Evolutionary conservation across 768 basidiomycete genomes (phyloP).

Genomic region (Amyloporia xantha): DNA sequence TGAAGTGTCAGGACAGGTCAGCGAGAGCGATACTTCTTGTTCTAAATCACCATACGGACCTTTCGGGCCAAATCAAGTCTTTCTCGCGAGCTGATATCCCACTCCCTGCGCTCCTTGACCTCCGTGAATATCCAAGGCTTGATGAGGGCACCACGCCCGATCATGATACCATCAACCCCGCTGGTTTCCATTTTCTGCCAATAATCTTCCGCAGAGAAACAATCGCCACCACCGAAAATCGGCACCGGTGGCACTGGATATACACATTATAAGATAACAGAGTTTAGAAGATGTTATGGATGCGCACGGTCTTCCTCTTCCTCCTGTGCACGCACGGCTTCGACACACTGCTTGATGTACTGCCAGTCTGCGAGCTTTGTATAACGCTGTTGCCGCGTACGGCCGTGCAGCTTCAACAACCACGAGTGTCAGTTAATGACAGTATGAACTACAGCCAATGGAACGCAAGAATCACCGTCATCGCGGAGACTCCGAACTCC

Average conservation of each 20-base stretch:
- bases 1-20: too few relatives aligned
- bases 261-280: conserved; percentile 1
- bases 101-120: conserved; percentile 85
- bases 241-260: conserved; percentile 77
- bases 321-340: conserved; percentile 65
- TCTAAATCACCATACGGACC: conserved; percentile 42
- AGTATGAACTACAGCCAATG: not conserved
- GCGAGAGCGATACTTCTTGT: too few relatives aligned
- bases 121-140: conserved; percentile 98
- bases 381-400: conserved; percentile 93
- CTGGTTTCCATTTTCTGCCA: conserved; percentile 66
- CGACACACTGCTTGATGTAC: conserved; percentile 85
- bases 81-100: conserved; percentile 88
- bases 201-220: conserved; percentile 82
- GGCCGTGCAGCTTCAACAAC: conserved; percentile 75
- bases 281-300: conserved; percentile 8
- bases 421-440: too few relatives aligned
- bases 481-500: conserved; percentile 48
- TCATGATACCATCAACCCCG: conserved; percentile 94
- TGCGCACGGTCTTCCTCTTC: conserved; percentile 64
- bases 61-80: conserved; percentile 72
- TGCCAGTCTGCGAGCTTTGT: conserved; percentile 90
- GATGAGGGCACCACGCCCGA: conserved; percentile 90
- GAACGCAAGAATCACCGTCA: conserved; percentile 40
- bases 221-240: conserved; percentile 95